Base-by-base conservation (phyloP, 345 rosid genomes). In the Raphanus sativus region DNA sequence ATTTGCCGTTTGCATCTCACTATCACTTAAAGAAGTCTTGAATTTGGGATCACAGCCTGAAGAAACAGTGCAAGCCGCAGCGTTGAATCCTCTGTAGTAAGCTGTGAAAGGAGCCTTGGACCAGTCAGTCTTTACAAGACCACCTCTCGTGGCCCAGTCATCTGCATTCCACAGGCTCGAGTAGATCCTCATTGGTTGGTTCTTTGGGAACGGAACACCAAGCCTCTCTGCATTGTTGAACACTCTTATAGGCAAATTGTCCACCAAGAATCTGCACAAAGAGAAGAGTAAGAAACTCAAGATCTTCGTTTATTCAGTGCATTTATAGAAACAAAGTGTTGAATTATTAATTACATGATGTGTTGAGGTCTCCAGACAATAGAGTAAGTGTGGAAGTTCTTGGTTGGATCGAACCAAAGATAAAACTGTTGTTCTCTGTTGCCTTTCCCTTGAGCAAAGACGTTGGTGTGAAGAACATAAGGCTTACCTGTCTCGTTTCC, bases 401-500 rank as follows among this genome's bases (percentile, higher is more conserved):
- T 82, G n/a, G 89, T 86, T 2, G 89, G 93, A 26, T 87, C 89
- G 7, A 87, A 87, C 89, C 92, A 89, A n/a, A 89, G 86, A 64
- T 85, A 81, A 59, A 89, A 89, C 62, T 87, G 91, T 24, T 89
- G 90, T 58, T 89, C 94, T 79, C 89, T 85, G 79, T 85, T 75
- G 11, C 94, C 94, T 77, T 84, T 80, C 10, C 91, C 91, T 67
- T 84, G 89, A 66, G 83, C 70, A 61, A 65, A 89, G 24, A 87
- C 84, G 75, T 89, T 89, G 12, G 91, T 89, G 75, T 87, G 93
- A 2, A 87, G 85, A 64, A 81, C 83, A 62, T 87, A 89, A 61
- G 93, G 91, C 8, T 85, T 80, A 5, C 91, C 91, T 13, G 84
- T 87, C 1, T 84, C 65, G 28, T 89, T 89, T 17, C 91, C 94